phyloP scores from a whole-genome alignment of 2,329 filamentous ascomycete species.

The Apiospora kogelbergensis region DNA sequence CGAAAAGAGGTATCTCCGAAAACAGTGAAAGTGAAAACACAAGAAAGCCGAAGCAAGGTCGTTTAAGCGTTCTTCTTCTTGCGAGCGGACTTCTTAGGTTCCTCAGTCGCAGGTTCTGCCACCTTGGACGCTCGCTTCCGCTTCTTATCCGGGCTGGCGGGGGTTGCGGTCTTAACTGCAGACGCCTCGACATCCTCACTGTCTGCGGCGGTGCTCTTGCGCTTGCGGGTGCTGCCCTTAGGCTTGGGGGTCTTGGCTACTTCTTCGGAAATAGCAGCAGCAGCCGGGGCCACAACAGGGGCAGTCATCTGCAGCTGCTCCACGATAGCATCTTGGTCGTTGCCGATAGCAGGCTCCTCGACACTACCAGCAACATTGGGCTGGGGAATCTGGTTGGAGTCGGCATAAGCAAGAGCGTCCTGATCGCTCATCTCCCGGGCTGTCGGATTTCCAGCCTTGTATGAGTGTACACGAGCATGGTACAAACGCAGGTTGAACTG shows the following conservation, averaged over 20 bases:
- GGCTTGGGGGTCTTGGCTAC: conserved; percentile 57
- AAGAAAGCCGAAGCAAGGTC: conserved; percentile 15
- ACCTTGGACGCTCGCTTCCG: conserved; percentile 60
- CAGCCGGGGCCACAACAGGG: conserved; percentile 29
- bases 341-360: conserved; percentile 40
- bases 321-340: conserved; percentile 57
- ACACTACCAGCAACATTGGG: conserved; percentile 29
- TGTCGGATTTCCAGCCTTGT: conserved; percentile 58
- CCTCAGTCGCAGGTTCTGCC: conserved; percentile 50
- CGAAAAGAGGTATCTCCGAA: conserved; percentile 15
- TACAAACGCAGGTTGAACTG: conserved; percentile 67
- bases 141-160: conserved; percentile 63
- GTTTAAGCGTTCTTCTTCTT: conserved; percentile 53
- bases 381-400: conserved; percentile 55
- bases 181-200: conserved; percentile 43
- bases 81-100: conserved; percentile 59
- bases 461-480: conserved; percentile 64
- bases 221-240: conserved; percentile 52
- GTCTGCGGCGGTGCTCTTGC: conserved; percentile 49
- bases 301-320: conserved; percentile 55
- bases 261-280: conserved; percentile 33
- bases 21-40: neutral
- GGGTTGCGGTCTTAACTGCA: conserved; percentile 37
- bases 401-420: conserved; percentile 61
- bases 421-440: conserved; percentile 63